Base-by-base conservation (phyloP, 2,329 filamentous ascomycete species). In the Ophiostoma novo-ulmi region DNA sequence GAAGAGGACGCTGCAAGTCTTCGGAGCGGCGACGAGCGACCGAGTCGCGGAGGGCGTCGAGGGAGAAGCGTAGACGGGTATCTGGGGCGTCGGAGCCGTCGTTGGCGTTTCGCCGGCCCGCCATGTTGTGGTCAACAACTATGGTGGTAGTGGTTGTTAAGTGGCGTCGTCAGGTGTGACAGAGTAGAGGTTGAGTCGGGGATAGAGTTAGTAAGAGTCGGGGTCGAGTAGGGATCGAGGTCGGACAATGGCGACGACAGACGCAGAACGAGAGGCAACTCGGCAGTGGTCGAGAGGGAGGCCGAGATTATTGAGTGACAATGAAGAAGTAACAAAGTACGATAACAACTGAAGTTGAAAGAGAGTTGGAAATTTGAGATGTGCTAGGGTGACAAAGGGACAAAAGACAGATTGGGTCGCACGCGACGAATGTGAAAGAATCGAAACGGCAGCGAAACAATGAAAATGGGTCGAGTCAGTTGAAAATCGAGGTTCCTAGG, bases 41-140 rank as follows among this genome's bases (percentile, higher is more conserved):
- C 5, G 38, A 31, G 38, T 67, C 65, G 65, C 65, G 65, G 20
- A 68, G 41, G 66, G 61, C 38, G 67, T 70, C 52, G 71, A 73
- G 66, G 39, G 66, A 68, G 66, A 36, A 68, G 26, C 66, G 66
- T 2, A 68, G 26, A 39, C 70, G 73, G 1, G 68, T 48, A 48
- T 67, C 65, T n/a, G 65, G 65, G 17, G 22, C 38, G 22, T 67
- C 65, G 8, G 63, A 39, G 63, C 63, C 63, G 36, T 65, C 10
- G 65, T 31, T 13, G 65, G 65, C 65, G 17, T 41, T 67, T 41
- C 65, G 65, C 11, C 65, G 65, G 65, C 38, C 65, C 39, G 39
- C 39, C 65, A 67, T 67, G 63, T 64, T 36, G 61, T 31, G 22
- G 61, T 64, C 61, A 36, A 17, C 26, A 35, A 36, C 11, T 65